Percentiles rank a stretch among this genome's conserved stretches.
These are phyloP conservation scores for Elongisporangium prolatum DNA, from an alignment of 352 stramenopile species.

Conservation along the genomic window DNA sequence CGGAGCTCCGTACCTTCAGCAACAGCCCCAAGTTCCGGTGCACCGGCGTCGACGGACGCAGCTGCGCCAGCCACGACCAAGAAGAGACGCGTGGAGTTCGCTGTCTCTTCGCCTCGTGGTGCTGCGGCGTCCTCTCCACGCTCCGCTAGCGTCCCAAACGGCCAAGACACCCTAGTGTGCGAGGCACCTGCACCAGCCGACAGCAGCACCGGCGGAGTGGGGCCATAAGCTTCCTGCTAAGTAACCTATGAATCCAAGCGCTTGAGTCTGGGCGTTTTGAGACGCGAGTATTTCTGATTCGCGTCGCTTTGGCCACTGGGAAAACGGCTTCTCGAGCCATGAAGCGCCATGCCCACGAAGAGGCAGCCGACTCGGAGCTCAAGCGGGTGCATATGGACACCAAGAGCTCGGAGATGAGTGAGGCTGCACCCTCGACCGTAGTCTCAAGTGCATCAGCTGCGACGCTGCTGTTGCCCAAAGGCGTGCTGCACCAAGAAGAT, in stretches of 20 bases:
- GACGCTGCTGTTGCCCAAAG: slow-evolving; percentile 3
- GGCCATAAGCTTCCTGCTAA: neutral
- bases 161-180: neutral
- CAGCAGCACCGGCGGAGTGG: neutral
- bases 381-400: slow-evolving; percentile 14
- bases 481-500: slow-evolving; percentile 22
- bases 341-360: slow-evolving; percentile 26
- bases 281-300: neutral
- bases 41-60: neutral
- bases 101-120: neutral
- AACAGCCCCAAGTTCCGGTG: neutral
- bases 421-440: slow-evolving; percentile 5
- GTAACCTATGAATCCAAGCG: neutral
- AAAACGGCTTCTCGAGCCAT: slow-evolving; percentile 5
- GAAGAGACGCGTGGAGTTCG: slow-evolving; percentile 30
- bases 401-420: slow-evolving; percentile 27
- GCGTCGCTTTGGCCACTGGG: neutral
- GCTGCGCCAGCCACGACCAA: slow-evolving; percentile 13
- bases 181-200: neutral
- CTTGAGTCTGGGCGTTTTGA: neutral
- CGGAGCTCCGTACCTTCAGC: slow-evolving; percentile 23
- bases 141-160: neutral
- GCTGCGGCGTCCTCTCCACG: neutral
- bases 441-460: slow-evolving; percentile 4
- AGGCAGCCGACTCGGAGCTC: slow-evolving; percentile 5